phyloP scores from a whole-genome alignment of 805 yeast genomes.

The Starmerella bombicola region DNA sequence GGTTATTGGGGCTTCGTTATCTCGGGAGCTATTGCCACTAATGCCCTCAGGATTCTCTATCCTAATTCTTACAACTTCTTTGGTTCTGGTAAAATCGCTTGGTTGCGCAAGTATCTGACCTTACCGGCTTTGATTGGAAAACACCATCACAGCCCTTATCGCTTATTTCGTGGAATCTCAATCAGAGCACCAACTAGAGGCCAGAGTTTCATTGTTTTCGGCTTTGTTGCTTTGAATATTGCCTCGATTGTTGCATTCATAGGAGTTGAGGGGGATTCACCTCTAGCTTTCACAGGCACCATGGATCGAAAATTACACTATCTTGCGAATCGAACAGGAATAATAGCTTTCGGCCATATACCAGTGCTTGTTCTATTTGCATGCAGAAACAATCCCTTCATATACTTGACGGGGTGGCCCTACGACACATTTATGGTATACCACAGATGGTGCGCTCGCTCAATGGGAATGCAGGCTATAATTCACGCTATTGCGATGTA shows the following conservation, averaged over 20 bases:
- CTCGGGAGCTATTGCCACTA: conserved; percentile 19
- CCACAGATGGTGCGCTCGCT: conserved; percentile 48
- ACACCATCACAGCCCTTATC: conserved; percentile 25
- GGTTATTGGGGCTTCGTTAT: conserved; percentile 28
- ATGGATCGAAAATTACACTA: conserved; percentile 30
- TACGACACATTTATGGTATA: conserved; percentile 47
- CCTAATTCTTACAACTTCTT: conserved; percentile 26
- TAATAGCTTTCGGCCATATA: conserved; percentile 34
- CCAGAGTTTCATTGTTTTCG: conserved; percentile 31
- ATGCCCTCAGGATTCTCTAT: conserved; percentile 18
- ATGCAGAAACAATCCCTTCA: conserved; percentile 59
- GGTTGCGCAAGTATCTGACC: conserved; percentile 24
- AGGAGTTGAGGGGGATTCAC: conserved; percentile 18
- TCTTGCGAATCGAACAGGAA: conserved; percentile 36
- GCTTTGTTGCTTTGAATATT: conserved; percentile 28
- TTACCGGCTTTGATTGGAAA: conserved; percentile 28
- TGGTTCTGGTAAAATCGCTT: conserved; percentile 20
- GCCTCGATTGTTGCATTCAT: conserved; percentile 22
- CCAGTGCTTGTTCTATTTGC: conserved; percentile 51
- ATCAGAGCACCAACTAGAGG: conserved; percentile 33
- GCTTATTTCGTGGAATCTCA: conserved; percentile 11
- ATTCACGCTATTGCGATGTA: conserved; percentile 34
- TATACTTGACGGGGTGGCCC: conserved; percentile 48
- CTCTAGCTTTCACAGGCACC: conserved; percentile 28
- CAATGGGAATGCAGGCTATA: conserved; percentile 33